Evolutionary conservation across 108 stramenopile species (phyloP).

Genomic region (Conticribra guillardii): DNA sequence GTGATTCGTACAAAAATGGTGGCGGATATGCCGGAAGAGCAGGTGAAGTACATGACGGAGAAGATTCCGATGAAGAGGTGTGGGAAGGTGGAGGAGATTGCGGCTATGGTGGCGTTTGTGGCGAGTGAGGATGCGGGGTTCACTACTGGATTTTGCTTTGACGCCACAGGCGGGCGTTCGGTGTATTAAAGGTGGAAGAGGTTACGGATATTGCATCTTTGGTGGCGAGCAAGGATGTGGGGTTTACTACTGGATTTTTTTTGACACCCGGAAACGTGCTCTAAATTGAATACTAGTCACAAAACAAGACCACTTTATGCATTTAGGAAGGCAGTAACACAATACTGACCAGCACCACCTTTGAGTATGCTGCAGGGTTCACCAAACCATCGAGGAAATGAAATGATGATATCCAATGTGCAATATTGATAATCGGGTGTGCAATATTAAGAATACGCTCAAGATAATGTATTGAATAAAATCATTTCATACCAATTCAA

Average conservation of each 20-base stretch:
- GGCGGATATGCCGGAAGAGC: constrained; percentile 61
- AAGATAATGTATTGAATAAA: too few species aligned
- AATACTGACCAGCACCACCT: too few species aligned
- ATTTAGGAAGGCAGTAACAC: too few species aligned
- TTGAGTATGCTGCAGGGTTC: too few species aligned
- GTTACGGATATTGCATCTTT: constrained; percentile 39
- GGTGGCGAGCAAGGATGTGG: constrained; percentile 56
- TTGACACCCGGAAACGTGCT: constrained; percentile 60
- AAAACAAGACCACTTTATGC: too few species aligned
- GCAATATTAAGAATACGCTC: too few species aligned
- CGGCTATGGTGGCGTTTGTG: constrained; percentile 56
- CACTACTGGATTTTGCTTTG: constrained; percentile 69
- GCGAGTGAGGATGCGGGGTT: constrained; percentile 59
- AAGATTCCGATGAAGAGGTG: constrained; percentile 76
- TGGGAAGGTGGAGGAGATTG: constrained; percentile 65
- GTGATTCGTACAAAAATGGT: constrained; percentile 78
- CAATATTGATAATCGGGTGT: too few species aligned
- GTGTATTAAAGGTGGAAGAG: constrained; percentile 36
- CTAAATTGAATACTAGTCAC: too few species aligned
- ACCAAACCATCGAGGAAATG: too few species aligned
- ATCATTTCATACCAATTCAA: too few species aligned
- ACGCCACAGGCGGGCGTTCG: constrained; percentile 64
- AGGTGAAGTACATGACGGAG: constrained; percentile 76
- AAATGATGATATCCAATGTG: too few species aligned
- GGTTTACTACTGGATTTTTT: constrained; percentile 68